These are phyloP conservation scores for Lonicera japonica DNA, from an alignment of 129 eudicot species.

Conservation along the genomic window DNA sequence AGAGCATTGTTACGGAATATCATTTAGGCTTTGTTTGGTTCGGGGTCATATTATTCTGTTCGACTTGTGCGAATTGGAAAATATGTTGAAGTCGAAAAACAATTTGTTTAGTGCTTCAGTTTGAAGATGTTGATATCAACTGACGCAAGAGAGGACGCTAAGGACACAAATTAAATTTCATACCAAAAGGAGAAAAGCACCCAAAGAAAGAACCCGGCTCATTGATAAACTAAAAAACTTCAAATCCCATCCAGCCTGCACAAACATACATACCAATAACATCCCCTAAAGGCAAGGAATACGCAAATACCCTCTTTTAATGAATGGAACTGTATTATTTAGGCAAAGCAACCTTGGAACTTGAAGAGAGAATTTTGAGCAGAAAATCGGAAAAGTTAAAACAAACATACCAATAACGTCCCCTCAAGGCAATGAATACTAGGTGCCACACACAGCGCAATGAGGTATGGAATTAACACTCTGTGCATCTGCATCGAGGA, in stretches of 20 bases:
- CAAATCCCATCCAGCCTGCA: constrained; percentile 97
- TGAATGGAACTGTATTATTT: background rate
- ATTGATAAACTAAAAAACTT: constrained; percentile 73
- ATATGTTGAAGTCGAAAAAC: too few relatives aligned
- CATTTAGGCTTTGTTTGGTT: too few relatives aligned
- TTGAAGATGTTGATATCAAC: background rate
- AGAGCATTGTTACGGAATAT: background rate
- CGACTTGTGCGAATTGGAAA: too few relatives aligned
- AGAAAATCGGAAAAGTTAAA: constrained; percentile 10
- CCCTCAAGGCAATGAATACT: constrained; percentile 91
- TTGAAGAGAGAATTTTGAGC: background rate
- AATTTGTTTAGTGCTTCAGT: too few relatives aligned
- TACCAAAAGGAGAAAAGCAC: constrained; percentile 81
- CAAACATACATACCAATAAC: background rate
- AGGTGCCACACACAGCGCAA: constrained; percentile 77
- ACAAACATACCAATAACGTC: constrained; percentile 73
- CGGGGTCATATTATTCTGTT: too few relatives aligned
- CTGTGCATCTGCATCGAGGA: constrained; percentile 74
- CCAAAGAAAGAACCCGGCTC: constrained; percentile 57
- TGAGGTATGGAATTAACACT: constrained; percentile 73
- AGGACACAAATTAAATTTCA: constrained; percentile 2
- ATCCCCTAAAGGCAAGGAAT: background rate
- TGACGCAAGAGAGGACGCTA: background rate
- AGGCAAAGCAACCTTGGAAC: background rate
- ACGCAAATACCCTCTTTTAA: background rate